These are phyloP conservation scores for Prunus davidiana DNA, from an alignment of 306 rosid genomes.

Conservation along the genomic window DNA sequence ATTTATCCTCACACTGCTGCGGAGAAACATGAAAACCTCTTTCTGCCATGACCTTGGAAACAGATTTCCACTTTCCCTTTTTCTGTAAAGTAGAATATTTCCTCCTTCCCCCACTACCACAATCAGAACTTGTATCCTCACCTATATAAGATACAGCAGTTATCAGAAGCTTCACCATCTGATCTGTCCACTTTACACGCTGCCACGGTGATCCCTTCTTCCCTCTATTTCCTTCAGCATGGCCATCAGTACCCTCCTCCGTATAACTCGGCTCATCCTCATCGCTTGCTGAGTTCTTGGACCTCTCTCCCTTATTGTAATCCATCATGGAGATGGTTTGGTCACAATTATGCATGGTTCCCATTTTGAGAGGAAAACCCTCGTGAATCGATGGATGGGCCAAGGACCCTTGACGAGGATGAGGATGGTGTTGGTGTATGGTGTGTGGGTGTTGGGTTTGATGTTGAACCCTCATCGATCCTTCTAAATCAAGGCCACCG, in stretches of 20 bases:
- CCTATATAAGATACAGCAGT: conserved; percentile 83
- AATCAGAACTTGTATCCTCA: conserved; percentile 56
- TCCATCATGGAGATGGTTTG: conserved; percentile 51
- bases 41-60: conserved; percentile 92
- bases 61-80: conserved; percentile 91
- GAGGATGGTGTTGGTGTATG: conserved; percentile 46
- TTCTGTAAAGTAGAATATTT: conserved; percentile 63
- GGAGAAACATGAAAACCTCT: conserved; percentile 87
- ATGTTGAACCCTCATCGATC: conserved; percentile 50
- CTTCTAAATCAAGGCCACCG: conserved; percentile 73
- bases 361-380: conserved; percentile 63
- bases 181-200: conserved; percentile 89
- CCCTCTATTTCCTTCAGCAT: conserved; percentile 48
- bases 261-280: conserved; percentile 72
- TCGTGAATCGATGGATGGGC: conserved; percentile 54
- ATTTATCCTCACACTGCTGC: conserved; percentile 95
- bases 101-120: conserved; percentile 59
- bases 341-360: conserved; percentile 52
- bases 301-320: conserved; percentile 60
- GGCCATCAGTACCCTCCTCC: conserved; percentile 64
- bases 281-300: conserved; percentile 69
- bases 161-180: conserved; percentile 88
- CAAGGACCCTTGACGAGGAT: conserved; percentile 51
- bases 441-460: conserved; percentile 46
- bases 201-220: conserved; percentile 76